Percentiles rank a stretch among this genome's conserved stretches.
Evolutionary conservation across 495 filamentous ascomycete species (phyloP).

Genomic region (Lentithecium fluviatile): DNA sequence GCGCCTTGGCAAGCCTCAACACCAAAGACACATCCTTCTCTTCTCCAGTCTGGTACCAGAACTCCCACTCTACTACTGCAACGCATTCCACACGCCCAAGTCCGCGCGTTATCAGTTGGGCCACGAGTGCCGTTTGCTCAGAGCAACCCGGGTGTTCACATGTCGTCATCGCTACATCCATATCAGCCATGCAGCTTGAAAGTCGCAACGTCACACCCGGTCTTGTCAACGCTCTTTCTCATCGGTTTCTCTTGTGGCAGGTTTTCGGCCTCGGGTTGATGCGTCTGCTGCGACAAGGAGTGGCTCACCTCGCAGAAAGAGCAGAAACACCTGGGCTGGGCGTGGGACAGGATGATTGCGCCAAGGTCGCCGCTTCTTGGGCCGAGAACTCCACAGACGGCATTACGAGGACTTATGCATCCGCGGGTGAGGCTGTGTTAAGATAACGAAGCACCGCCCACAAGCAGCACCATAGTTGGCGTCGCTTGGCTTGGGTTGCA

Average conservation of each 20-base stretch:
- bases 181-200: not conserved
- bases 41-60: not conserved
- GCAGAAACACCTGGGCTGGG: slow-evolving; percentile 1
- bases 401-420: slow-evolving; percentile 4
- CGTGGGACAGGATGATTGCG: slow-evolving; percentile 6
- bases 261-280: no score
- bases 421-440: slow-evolving; percentile 23
- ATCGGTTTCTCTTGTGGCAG: no score
- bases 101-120: not conserved
- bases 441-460: slow-evolving; percentile 10
- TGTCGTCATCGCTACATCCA: not conserved
- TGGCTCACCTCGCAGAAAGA: slow-evolving; percentile 2
- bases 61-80: not conserved
- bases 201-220: not conserved
- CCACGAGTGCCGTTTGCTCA: not conserved
- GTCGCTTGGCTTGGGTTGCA: slow-evolving; percentile 18
- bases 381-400: slow-evolving; percentile 15
- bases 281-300: no score
- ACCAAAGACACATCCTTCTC: slow-evolving; percentile 13
- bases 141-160: not conserved
- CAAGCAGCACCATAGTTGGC: slow-evolving; percentile 9
- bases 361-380: slow-evolving; percentile 21
- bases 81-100: not conserved
- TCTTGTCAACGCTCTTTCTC: not conserved
- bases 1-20: slow-evolving; percentile 20